Evolutionary conservation across 345 rosid genomes (phyloP), one percentile per base, ranked within the genome.

Genomic region (Capsella bursapastoris): DNA sequence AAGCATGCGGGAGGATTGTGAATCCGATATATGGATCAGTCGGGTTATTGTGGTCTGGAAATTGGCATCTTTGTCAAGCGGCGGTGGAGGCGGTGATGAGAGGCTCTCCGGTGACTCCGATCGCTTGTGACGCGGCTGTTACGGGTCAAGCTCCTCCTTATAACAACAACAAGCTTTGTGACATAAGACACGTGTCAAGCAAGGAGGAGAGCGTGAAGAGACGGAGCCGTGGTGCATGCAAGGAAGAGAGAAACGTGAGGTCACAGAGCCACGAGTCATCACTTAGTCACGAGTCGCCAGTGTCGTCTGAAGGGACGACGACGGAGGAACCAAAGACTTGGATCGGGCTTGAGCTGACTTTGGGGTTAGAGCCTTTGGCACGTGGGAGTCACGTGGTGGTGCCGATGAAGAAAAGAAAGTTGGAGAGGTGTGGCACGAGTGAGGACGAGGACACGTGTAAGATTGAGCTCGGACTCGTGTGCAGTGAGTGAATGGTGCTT

Each of bases 11-110:
- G 15, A 80, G 99, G 78, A 89, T 96, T 14, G 89, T 96, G 78
- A 90, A 96, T 82, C 99, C 99, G 43, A 92, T 96, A 32, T 90
- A 89, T 37, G 99, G 99, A 15, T 96, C 99, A 12, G 97, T 90
- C 2, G 99, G 99, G 8, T 72, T 96, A 80, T 70, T 96, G 58
- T 89, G 92, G 94, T 90, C 98, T 0, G 98, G 98, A 8, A 86
- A 88, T 71, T 96, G 99, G 99, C 91, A 87, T 44, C 96, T 90
- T 44, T 96, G 99, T 76, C 97, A 96, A 72, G 86, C 93, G 2
- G 99, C 99, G 5, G 98, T 96, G 0, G 99, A 92, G 72, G 85
- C 99, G 1, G 98, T 96, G 55, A 83, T 96, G 10, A 90, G 84
- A 70, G 99, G 98, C 25, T 70, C 82, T n/a, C 88, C 99, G 44